These are phyloP conservation scores for Rhododendron simsii DNA, from an alignment of 148 eudicot species.

Conservation along the genomic window DNA sequence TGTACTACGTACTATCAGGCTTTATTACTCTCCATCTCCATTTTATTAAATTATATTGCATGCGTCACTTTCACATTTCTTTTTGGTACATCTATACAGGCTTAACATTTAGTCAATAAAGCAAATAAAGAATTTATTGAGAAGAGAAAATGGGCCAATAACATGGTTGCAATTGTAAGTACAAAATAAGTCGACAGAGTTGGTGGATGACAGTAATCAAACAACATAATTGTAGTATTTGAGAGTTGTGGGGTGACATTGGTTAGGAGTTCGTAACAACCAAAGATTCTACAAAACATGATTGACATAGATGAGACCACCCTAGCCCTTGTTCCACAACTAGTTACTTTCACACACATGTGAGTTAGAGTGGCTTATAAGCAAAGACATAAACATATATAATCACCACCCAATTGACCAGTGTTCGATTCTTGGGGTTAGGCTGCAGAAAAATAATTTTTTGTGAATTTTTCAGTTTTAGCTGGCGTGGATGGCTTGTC, in stretches of 20 bases:
- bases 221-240: background rate
- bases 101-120: background rate
- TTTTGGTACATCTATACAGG: background rate
- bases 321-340: background rate
- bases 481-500: background rate
- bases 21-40: too few species aligned
- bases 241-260: background rate
- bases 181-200: background rate
- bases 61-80: background rate
- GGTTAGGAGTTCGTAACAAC: background rate
- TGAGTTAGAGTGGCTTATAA: conserved; percentile 8
- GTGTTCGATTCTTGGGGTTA: background rate
- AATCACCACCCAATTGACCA: too few species aligned
- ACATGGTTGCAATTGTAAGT: background rate
- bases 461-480: too few species aligned
- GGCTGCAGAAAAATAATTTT: background rate
- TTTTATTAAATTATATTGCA: background rate
- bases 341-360: background rate
- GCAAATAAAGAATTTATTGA: background rate
- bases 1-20: too few species aligned
- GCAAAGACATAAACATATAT: background rate
- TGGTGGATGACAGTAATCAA: background rate
- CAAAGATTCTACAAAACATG: background rate
- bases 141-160: background rate
- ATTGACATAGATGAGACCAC: background rate